Conservation (phyloP, 345 rosid genomes). For the Ceriops decandra region DNA sequence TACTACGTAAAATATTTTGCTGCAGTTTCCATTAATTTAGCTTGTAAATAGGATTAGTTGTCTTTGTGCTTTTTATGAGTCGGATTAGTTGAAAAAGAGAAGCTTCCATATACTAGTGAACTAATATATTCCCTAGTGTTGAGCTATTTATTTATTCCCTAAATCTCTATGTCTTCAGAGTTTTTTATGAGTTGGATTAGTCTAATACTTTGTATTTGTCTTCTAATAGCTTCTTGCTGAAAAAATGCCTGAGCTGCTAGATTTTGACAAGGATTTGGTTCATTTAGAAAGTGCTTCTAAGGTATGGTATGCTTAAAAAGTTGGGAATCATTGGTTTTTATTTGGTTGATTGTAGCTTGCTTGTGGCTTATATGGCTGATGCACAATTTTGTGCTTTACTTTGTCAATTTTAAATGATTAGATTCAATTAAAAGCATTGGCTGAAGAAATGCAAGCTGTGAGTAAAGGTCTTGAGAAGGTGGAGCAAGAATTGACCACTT, state of each 20-base stretch:
- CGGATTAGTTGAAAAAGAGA: too few species aligned
- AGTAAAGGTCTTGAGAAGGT: constrained; percentile 95
- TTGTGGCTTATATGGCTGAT: constrained; percentile 6
- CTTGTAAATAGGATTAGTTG: too few species aligned
- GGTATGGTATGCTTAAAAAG: constrained; percentile 52
- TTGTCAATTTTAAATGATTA: constrained; percentile 21
- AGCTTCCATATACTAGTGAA: too few species aligned
- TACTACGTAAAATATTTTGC: too few species aligned
- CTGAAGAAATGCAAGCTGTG: constrained; percentile 99
- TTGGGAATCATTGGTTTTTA: constrained; percentile 5
- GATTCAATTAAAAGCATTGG: constrained; percentile 93
- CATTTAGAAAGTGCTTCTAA: constrained; percentile 96
- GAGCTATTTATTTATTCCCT: too few species aligned
- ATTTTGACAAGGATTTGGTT: constrained; percentile 80
- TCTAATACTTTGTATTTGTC: not conserved
- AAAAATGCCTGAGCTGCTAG: constrained; percentile 88
- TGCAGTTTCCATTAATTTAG: too few species aligned
- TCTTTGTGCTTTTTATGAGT: too few species aligned
- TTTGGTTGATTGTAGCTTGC: constrained; percentile 3
- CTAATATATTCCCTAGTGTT: too few species aligned
- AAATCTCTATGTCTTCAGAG: too few species aligned
- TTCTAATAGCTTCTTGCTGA: constrained; percentile 73
- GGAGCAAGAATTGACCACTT: constrained; percentile 77
- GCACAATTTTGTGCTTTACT: constrained; percentile 1
- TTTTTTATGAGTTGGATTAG: not conserved